Evolutionary conservation across 108 stramenopile genomes (phyloP).

Genomic region (Phaeodactylum tricornutum): DNA sequence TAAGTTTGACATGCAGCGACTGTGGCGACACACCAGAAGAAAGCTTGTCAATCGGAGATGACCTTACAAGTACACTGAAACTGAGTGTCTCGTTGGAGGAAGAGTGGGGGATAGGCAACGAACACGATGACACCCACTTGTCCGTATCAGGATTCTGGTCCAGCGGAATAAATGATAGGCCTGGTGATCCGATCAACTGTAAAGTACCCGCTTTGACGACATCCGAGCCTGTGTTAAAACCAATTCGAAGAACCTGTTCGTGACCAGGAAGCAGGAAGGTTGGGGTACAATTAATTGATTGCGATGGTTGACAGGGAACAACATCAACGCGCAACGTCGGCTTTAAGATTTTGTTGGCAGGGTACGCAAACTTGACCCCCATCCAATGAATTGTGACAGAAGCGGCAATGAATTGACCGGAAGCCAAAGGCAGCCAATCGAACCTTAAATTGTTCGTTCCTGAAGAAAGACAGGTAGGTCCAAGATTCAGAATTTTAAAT

Average conservation of each 20-base stretch:
- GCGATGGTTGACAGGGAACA: slow-evolving; percentile 63
- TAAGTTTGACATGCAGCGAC: too few relatives aligned
- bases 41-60: too few relatives aligned
- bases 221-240: slow-evolving; percentile 54
- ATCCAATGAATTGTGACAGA: slow-evolving; percentile 66
- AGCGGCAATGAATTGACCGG: slow-evolving; percentile 53
- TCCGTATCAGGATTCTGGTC: too few relatives aligned
- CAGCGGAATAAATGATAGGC: too few relatives aligned
- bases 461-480: slow-evolving; percentile 19
- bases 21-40: too few relatives aligned
- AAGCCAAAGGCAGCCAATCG: slow-evolving; percentile 47
- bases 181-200: slow-evolving; percentile 42
- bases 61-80: too few relatives aligned
- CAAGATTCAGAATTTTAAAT: not conserved
- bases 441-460: slow-evolving; percentile 47
- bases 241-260: slow-evolving; percentile 52
- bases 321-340: slow-evolving; percentile 61
- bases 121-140: too few relatives aligned
- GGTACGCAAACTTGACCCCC: slow-evolving; percentile 60
- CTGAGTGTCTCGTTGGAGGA: too few relatives aligned
- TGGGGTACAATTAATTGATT: slow-evolving; percentile 55
- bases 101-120: too few relatives aligned
- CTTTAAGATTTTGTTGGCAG: slow-evolving; percentile 36
- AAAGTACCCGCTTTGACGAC: slow-evolving; percentile 42
- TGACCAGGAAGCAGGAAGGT: slow-evolving; percentile 63